Base-by-base conservation (phyloP, 2,329 filamentous ascomycete genomes). In the Penicillium hordei region DNA sequence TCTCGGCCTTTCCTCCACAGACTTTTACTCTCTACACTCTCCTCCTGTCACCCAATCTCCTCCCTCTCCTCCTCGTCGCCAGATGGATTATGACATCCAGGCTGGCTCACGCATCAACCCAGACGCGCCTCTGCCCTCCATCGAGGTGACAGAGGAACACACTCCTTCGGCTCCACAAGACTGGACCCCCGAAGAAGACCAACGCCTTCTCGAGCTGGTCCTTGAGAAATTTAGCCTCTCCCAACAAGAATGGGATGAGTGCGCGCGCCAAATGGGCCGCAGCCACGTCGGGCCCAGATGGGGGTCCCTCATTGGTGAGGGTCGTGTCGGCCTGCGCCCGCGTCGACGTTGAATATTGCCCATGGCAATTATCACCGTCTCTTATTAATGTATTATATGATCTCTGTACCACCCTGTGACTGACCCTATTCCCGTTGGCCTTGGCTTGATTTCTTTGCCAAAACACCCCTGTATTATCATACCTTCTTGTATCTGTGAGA, bases 161-260 rank as follows among this genome's bases (percentile, higher is more conserved):
- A 25, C 52, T 39, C 31, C 55, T 55, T 39, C 59, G 49, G 17
- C 53, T 57, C 39, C 55, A 57, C 55, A 67, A 60, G 17, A 55
- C 4, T 80, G 77, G 77, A 70, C 73, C 7, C 62, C 70, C 5
- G 72, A 75, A 36, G 76, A 79, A 60, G 78, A 80, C 57, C 69
- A 72, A 43, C 68, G 69, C 12, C 70, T 81, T 33, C 71, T 80
- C 31, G 71, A 77, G 46, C 62, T 78, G 4, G 77, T 80, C 9
- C 73, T 80, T 2, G 73, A 76, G 34, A 79, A 78, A 52, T 70
- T 80, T 29, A 70, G 73, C 29, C 71, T 80, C 5, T 77, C 76
- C 29, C 70, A 74, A 49, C 67, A 68, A 49, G 76, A 79, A 49
- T 79, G 77, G 78, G 74, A 76, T 27, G 78, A 79, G 29, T 80